A percentile compares a stretch with the other conserved stretches of the same genome.
Evolutionary conservation across 352 stramenopile species (phyloP).

Genomic region (Globisporangium middletonii): DNA sequence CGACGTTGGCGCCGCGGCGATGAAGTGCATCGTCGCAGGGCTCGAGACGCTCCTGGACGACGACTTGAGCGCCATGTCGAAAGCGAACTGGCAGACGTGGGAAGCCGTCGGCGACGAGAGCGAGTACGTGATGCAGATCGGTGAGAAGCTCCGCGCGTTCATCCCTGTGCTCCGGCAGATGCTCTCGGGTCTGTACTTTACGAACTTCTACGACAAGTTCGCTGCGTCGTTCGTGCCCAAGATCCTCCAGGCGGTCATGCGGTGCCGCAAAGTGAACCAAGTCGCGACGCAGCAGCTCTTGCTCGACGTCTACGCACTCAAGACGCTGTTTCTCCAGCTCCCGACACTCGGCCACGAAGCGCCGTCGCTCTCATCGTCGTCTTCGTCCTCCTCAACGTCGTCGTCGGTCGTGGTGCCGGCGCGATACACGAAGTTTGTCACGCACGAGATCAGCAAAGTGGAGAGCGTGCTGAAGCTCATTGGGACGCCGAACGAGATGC

Average conservation of each 20-base stretch:
- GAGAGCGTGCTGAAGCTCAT: slow-evolving; percentile 98
- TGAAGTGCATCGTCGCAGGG: slow-evolving; percentile 93
- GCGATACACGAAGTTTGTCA: slow-evolving; percentile 97
- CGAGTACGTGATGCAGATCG: slow-evolving; percentile 92
- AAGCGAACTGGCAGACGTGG: slow-evolving; percentile 92
- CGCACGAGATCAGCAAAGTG: slow-evolving; percentile 93
- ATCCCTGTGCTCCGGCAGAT: slow-evolving; percentile 88
- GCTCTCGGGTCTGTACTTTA: slow-evolving; percentile 92
- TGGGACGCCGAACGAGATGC: slow-evolving; percentile 92
- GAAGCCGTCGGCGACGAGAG: slow-evolving; percentile 95
- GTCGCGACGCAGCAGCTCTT: slow-evolving; percentile 97
- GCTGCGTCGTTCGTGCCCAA: slow-evolving; percentile 88
- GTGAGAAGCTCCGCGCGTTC: slow-evolving; percentile 89
- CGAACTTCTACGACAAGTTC: slow-evolving; percentile 98
- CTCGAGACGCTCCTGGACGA: slow-evolving; percentile 90
- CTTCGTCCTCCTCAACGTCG: slow-evolving; percentile 14
- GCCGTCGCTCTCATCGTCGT: slow-evolving; percentile 29
- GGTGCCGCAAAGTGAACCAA: slow-evolving; percentile 93
- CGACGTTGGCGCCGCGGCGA: slow-evolving; percentile 91
- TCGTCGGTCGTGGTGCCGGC: slow-evolving; percentile 61
- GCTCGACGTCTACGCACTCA: slow-evolving; percentile 97
- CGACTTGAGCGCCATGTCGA: slow-evolving; percentile 85
- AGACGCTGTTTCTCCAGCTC: slow-evolving; percentile 95
- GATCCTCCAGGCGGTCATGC: slow-evolving; percentile 86
- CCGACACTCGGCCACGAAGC: slow-evolving; percentile 75